These are phyloP conservation scores for Boletus rubescentipes DNA, from an alignment of 768 basidiomycete species.

Conservation along the genomic window DNA sequence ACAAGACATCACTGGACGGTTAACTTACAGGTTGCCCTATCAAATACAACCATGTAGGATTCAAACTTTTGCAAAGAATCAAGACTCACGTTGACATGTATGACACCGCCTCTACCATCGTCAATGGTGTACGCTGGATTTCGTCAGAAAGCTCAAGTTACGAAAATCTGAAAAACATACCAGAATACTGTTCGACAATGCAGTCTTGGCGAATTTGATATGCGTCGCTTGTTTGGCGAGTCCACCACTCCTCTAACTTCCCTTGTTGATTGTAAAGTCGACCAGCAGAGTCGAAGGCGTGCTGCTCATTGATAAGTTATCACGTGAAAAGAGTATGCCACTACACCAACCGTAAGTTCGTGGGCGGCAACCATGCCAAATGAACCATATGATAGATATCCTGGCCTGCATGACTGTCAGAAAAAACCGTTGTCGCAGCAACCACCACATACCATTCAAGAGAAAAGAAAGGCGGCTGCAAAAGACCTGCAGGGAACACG, in stretches of 20 bases:
- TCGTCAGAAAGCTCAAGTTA: neutral
- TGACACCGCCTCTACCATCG: conserved; percentile 79
- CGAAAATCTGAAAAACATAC: conserved; percentile 40
- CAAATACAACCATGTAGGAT: neutral
- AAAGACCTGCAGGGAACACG: conserved; percentile 94
- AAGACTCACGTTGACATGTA: conserved; percentile 76
- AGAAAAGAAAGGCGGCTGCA: conserved; percentile 90
- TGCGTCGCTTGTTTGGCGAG: conserved; percentile 77
- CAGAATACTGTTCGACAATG: conserved; percentile 89
- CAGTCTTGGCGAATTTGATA: conserved; percentile 85
- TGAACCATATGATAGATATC: conserved; percentile 86
- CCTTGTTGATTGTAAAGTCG: conserved; percentile 89
- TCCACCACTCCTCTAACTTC: conserved; percentile 91
- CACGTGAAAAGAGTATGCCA: neutral
- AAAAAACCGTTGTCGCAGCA: neutral
- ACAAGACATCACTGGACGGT: neutral
- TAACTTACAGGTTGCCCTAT: conserved; percentile 74
- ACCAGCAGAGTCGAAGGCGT: conserved; percentile 89
- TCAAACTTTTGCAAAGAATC: neutral
- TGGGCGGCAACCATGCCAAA: conserved; percentile 93
- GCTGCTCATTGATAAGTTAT: conserved; percentile 41
- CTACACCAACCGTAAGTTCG: conserved; percentile 71
- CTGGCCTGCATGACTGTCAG: conserved; percentile 58
- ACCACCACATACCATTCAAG: conserved; percentile 57
- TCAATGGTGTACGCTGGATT: conserved; percentile 71